Evolutionary conservation across 1,284 basidiomycete species (phyloP), one percentile per base, ranked within the genome.

Genomic region (Trametes versicolor): DNA sequence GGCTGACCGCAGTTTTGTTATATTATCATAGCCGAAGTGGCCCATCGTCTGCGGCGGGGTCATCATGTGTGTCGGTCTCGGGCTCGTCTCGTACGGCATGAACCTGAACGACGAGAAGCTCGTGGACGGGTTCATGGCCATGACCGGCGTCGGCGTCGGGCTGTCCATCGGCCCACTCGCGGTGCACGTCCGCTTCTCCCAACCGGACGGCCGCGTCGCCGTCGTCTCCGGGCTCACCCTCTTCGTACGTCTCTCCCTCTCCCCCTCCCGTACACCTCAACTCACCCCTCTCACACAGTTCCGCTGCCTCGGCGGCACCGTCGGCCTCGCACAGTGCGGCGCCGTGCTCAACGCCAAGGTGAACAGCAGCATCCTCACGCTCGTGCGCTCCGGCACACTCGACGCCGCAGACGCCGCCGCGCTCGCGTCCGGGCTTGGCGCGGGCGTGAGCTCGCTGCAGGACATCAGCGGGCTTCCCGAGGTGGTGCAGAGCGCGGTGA

Each of bases 311-410:
- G 84, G 85, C 34, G 84, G 85, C 19, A 85, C 84, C 0, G 71
- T 85, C 49, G 84, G 84, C 34, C 77, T 86, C 34, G 83, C 85
- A 0, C 84, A 85, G 66, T 85, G 83, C 57, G 79, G 79, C 36
- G 81, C 83, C 2, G 76, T 85, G 36, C 77, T 86, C 60, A 79
- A 80, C 66, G 75, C 78, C 23, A 84, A 80, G 72, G 83, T 82
- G 29, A 71, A 73, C 32, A 34, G 69, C 12, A 77, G 78, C 59
- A 73, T 86, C 65, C 27, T 68, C 29, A 47, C 71, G 17, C 71
- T 70, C 25, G 67, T 77, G 37, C 50, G 39, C 3, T 75, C 74
- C 1, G 79, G 76, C 34, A 62, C 67, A 6, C 64, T 82, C 62
- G 71, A 75, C 9, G 36, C 64, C 13, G 52, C 73, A 8, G 79